Conservation (phyloP, 192 early-diverging fungal genomes). For the Podila minutissima region DNA sequence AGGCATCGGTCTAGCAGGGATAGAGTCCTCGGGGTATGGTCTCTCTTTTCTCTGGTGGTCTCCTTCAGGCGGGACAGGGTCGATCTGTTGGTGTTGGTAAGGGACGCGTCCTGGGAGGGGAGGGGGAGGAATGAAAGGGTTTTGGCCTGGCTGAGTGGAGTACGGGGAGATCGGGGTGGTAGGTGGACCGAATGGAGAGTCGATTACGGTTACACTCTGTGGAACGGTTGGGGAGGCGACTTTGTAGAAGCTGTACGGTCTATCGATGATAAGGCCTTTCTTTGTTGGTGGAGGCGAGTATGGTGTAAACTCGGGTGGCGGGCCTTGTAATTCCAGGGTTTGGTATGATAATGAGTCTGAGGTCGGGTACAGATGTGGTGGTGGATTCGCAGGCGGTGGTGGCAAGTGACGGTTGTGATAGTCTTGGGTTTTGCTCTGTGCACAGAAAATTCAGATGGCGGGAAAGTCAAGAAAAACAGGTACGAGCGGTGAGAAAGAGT, state of each 20-base stretch:
- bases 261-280: conserved; percentile 29
- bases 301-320: not conserved
- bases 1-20: not conserved
- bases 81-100: not conserved
- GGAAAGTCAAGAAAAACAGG: not conserved
- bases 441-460: not conserved
- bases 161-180: not conserved
- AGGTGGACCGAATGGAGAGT: conserved; percentile 36
- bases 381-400: not conserved
- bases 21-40: conserved; percentile 24
- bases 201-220: conserved; percentile 31
- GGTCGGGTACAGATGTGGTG: not conserved
- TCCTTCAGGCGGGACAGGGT: too few species aligned
- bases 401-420: too few species aligned
- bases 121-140: conserved; percentile 26
- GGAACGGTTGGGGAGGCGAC: conserved; percentile 29
- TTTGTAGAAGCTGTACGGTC: conserved; percentile 45
- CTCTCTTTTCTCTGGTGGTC: conserved; percentile 1
- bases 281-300: conserved; percentile 25
- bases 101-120: conserved; percentile 2
- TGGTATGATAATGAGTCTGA: not conserved
- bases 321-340: not conserved
- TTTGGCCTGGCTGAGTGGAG: conserved; percentile 24
- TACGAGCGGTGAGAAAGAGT: not conserved
- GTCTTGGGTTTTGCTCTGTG: not conserved